These are phyloP conservation scores for Talaromyces stipitatus DNA, from an alignment of 495 filamentous ascomycete species.

Conservation along the genomic window DNA sequence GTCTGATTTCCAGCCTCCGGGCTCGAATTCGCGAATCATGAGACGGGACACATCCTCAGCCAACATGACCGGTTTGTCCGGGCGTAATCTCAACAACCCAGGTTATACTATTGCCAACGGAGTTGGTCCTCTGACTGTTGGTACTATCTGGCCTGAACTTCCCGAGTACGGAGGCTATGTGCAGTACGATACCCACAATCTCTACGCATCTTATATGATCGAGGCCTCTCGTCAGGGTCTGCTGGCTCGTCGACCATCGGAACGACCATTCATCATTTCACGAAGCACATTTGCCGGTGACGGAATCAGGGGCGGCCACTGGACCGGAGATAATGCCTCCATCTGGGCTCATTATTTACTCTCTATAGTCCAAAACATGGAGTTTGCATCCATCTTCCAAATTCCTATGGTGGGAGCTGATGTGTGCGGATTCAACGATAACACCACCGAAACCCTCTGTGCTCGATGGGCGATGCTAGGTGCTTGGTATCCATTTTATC, in stretches of 20 bases:
- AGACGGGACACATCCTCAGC: conserved; percentile 17
- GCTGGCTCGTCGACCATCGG: conserved; percentile 10
- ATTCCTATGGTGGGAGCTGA: conserved; percentile 78
- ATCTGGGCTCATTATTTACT: conserved; percentile 53
- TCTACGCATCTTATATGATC: conserved; percentile 45
- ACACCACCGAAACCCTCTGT: conserved; percentile 60
- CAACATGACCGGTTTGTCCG: conserved; percentile 2
- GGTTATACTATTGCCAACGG: conserved; percentile 14
- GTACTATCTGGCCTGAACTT: conserved; percentile 9
- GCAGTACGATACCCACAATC: conserved; percentile 17
- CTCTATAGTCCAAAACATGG: conserved; percentile 64
- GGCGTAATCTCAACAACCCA: conserved; percentile 11
- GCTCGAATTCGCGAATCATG: conserved; percentile 19
- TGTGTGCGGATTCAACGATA: conserved; percentile 63
- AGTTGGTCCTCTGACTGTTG: conserved; percentile 7
- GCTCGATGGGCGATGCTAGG: conserved; percentile 67
- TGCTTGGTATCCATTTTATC: conserved; percentile 74
- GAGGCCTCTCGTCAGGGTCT: conserved; percentile 4
- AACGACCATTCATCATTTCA: conserved; percentile 69
- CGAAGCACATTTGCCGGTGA: conserved; percentile 66
- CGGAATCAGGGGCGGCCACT: conserved; percentile 64
- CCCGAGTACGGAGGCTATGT: conserved; percentile 27
- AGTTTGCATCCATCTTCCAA: conserved; percentile 59
- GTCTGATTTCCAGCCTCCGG: conserved; percentile 12
- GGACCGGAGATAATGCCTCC: conserved; percentile 46